Percentiles rank a stretch among this genome's conserved stretches.
These are phyloP conservation scores for Saccharomyces hybrid DNA, from an alignment of 1,139 yeast genomes.

Conservation along the genomic window DNA sequence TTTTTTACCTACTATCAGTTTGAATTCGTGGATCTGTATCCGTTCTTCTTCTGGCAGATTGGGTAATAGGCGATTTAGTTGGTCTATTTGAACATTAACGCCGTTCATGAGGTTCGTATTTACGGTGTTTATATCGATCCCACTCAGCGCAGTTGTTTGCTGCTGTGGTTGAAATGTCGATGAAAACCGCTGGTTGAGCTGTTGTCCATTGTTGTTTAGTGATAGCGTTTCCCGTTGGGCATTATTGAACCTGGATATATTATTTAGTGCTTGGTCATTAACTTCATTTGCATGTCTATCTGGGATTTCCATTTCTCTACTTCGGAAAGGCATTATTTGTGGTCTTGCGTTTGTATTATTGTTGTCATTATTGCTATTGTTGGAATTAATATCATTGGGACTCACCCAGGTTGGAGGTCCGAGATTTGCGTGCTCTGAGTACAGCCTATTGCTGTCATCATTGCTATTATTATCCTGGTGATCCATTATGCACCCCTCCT, in stretches of 20 bases:
- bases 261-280: background rate
- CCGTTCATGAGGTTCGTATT: background rate
- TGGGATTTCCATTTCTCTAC: background rate
- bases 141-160: background rate
- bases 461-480: background rate
- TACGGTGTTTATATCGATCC: background rate
- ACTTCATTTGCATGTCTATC: background rate
- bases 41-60: conserved; percentile 14
- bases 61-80: conserved; percentile 2
- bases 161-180: background rate
- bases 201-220: background rate
- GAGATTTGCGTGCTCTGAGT: background rate
- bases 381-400: background rate
- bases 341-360: background rate
- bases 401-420: background rate
- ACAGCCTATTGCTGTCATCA: background rate
- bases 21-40: conserved; percentile 15
- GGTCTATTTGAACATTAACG: background rate
- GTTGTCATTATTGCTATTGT: background rate
- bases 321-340: background rate
- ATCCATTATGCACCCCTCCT: background rate
- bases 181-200: background rate
- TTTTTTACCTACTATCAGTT: conserved; percentile 16
- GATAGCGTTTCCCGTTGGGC: background rate
- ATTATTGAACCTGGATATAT: background rate